A percentile compares a stretch with the other conserved stretches of the same genome.
Evolutionary conservation across 371 early-diverging fungal genomes (phyloP).

Genomic region (Cladochytrium tenue): DNA sequence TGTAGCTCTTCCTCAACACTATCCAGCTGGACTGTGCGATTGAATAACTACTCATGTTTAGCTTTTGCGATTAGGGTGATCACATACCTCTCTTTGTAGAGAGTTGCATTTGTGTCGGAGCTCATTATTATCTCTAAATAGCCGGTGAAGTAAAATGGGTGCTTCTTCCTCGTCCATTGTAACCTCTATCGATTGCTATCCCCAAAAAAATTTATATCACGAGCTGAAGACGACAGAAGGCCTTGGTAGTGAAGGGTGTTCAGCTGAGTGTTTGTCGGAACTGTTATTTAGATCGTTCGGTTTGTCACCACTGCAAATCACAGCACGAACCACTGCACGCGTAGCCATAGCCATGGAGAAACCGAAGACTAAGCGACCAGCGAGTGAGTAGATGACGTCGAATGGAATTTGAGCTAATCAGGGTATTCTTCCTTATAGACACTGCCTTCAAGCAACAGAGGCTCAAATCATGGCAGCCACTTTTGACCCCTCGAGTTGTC

Average conservation of each 20-base stretch:
- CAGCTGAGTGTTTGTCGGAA: too few relatives aligned
- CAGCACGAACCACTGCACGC: too few relatives aligned
- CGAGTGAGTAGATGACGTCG: neutral
- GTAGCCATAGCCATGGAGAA: constrained; percentile 1
- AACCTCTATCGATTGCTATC: too few relatives aligned
- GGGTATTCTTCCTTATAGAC: constrained; percentile 38
- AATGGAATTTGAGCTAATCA: neutral
- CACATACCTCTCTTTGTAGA: constrained; percentile 48
- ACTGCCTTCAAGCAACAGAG: constrained; percentile 97
- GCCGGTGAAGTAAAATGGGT: constrained; percentile 45
- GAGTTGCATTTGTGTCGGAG: constrained; percentile 41
- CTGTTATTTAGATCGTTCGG: too few relatives aligned
- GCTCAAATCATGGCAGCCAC: constrained; percentile 96
- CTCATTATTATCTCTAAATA: constrained; percentile 57
- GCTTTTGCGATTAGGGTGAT: neutral
- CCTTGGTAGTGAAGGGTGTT: too few relatives aligned
- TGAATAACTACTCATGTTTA: constrained; percentile 37
- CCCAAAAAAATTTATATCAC: too few relatives aligned
- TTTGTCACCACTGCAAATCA: too few relatives aligned
- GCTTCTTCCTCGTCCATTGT: constrained; percentile 43
- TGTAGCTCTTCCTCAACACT: constrained; percentile 46
- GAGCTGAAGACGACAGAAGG: too few relatives aligned
- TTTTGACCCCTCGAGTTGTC: constrained; percentile 91
- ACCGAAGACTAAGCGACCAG: neutral
- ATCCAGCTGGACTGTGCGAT: constrained; percentile 43